Percentiles rank a stretch among this genome's conserved stretches.
Conservation (phyloP, 768 basidiomycete genomes). For the Leucocoprinus sp. region DNA sequence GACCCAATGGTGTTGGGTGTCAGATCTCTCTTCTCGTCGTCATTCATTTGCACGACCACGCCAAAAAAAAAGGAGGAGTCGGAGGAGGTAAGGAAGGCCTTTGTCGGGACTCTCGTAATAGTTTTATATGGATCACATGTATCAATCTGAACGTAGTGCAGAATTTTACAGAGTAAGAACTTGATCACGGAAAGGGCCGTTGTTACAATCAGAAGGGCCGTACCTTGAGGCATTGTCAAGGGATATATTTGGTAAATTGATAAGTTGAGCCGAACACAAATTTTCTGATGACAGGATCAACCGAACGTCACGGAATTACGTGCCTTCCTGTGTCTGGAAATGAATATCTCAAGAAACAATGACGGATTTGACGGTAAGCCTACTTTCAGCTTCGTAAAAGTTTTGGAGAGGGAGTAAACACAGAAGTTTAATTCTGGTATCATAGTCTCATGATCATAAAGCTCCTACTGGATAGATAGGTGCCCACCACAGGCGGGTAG, state of each 20-base stretch:
- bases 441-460: too few species aligned
- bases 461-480: too few species aligned
- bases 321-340: not conserved
- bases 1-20: not conserved
- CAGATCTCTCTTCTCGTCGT: slow-evolving; percentile 6
- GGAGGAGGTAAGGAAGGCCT: not conserved
- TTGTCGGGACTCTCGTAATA: not conserved
- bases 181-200: slow-evolving; percentile 9
- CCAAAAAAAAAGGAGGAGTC: not conserved
- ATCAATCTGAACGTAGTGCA: slow-evolving; percentile 7
- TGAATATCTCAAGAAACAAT: too few species aligned
- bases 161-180: not conserved
- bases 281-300: too few species aligned
- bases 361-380: not conserved
- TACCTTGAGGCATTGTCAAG: not conserved
- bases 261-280: too few species aligned
- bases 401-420: not conserved
- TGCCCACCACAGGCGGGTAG: too few species aligned
- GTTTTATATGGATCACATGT: slow-evolving; percentile 9
- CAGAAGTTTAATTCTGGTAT: not conserved
- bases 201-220: not conserved
- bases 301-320: slow-evolving; percentile 6
- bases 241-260: not conserved
- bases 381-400: slow-evolving; percentile 1
- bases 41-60: slow-evolving; percentile 4